Evolutionary conservation across 2,329 filamentous ascomycete genomes (phyloP), one percentile per base, ranked within the genome.

Genomic region (Apiospora kogelbergensis): DNA sequence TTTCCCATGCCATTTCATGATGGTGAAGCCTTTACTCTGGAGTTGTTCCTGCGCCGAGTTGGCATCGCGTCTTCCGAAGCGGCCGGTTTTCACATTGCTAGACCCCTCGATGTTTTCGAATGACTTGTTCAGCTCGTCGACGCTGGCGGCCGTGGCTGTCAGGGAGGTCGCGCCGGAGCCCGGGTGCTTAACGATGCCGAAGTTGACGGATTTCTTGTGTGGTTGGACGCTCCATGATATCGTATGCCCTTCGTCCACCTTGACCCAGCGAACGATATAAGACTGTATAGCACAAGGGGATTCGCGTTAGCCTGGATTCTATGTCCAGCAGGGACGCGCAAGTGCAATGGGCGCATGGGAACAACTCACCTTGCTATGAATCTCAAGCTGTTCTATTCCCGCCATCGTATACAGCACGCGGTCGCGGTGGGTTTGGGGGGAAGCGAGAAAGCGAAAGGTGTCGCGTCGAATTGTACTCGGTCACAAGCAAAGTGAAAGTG

Each of bases 171-270:
- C 84, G 73, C 89, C 89, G 69, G 88, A 91, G 73, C 95, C 94
- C 2, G 96, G 95, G 80, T 98, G 96, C 80, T 98, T 98, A 82
- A 99, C 97, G 77, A 99, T 92, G 78, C 95, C 96, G 80, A 99
- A 97, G 83, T 98, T 98, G 81, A 99, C 92, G 70, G 95, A 98
- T 83, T 98, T 98, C 84, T 97, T 98, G 81, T 98, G 94, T 57
- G 96, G 96, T 78, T 98, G 95, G 46, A 99, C 89, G 77, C 94
- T 98, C 96, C 96, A 99, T 20, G 95, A 97, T 75, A 99, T 94
- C 66, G 95, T 97, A 80, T 97, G 91, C 67, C 92, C 92, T 72
- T 94, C 91, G 68, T 94, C 91, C 74, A 98, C 95, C 78, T 94
- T 92, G 74, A 98, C 93, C 95, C 96, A 99, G 78, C 96, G 94